Conservation (phyloP, 2,329 filamentous ascomycete genomes). For the Pseudogymnoascus sp. region DNA sequence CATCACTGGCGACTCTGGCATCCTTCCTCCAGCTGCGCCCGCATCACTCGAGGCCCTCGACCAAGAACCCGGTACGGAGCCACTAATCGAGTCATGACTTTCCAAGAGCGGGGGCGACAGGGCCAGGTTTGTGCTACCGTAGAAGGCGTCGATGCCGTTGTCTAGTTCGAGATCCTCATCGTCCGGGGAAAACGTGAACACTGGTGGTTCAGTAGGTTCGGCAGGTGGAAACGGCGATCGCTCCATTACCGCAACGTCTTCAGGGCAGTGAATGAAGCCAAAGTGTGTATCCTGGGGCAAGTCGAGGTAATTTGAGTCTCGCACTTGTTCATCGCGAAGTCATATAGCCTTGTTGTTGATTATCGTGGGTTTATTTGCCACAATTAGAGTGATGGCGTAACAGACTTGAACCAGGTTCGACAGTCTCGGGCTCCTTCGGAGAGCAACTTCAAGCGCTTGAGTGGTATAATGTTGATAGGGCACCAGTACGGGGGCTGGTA, state of each 20-base stretch:
- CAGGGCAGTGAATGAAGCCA: background rate
- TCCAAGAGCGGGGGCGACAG: slow-evolving; percentile 22
- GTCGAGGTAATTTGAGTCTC: background rate
- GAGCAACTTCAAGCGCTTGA: background rate
- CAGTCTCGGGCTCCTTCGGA: background rate
- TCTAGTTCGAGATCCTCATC: background rate
- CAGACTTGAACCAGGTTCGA: background rate
- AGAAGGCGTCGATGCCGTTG: slow-evolving; percentile 6
- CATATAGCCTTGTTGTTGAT: background rate
- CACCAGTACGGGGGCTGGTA: background rate
- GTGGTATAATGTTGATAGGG: background rate
- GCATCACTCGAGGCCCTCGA: slow-evolving; percentile 36
- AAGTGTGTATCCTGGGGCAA: background rate
- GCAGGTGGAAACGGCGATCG: slow-evolving; percentile 1
- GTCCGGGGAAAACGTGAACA: slow-evolving; percentile 4
- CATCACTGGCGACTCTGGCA: slow-evolving; percentile 32
- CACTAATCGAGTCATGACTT: slow-evolving; percentile 21
- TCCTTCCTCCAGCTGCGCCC: slow-evolving; percentile 18
- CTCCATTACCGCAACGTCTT: background rate
- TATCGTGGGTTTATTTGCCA: slow-evolving; percentile 5
- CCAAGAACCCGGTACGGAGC: slow-evolving; percentile 29
- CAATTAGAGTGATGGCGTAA: slow-evolving; percentile 4
- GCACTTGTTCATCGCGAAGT: background rate
- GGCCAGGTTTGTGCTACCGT: slow-evolving; percentile 15
- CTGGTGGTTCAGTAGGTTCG: slow-evolving; percentile 3